Percentiles rank a stretch among this genome's conserved stretches.
Evolutionary conservation across 257 asterid genomes (phyloP).

Genomic region (Solanum dulcamara): DNA sequence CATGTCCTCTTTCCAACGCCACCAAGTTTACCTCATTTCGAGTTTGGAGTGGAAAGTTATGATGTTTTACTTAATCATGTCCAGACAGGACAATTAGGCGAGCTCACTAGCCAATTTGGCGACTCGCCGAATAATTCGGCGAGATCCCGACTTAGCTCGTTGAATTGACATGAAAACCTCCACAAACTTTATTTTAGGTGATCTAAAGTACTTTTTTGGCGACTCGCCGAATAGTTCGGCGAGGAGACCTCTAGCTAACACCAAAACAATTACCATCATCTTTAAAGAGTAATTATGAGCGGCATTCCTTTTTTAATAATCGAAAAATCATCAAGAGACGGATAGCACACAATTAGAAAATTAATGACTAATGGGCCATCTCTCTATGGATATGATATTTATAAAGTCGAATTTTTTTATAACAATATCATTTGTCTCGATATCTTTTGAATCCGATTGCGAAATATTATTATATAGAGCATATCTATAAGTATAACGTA

Average conservation of each 20-base stretch:
- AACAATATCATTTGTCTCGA: background rate
- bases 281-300: background rate
- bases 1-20: too few relatives aligned
- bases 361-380: background rate
- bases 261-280: background rate
- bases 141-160: too few relatives aligned
- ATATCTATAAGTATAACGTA: background rate
- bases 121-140: too few relatives aligned
- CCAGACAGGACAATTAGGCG: too few relatives aligned
- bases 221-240: too few relatives aligned
- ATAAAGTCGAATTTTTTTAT: background rate
- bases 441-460: background rate
- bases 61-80: too few relatives aligned
- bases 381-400: background rate
- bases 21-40: too few relatives aligned
- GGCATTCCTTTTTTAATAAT: background rate
- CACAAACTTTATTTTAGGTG: too few relatives aligned
- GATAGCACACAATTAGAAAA: background rate
- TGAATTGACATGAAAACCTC: too few relatives aligned
- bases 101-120: too few relatives aligned
- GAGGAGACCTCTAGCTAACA: background rate
- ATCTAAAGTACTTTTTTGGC: too few relatives aligned
- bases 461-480: background rate
- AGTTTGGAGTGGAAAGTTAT: too few relatives aligned
- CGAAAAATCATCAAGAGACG: background rate